Percentiles rank a stretch among this genome's conserved stretches.
These are phyloP conservation scores for Arabis alpina DNA, from an alignment of 345 rosid genomes.

Conservation along the genomic window DNA sequence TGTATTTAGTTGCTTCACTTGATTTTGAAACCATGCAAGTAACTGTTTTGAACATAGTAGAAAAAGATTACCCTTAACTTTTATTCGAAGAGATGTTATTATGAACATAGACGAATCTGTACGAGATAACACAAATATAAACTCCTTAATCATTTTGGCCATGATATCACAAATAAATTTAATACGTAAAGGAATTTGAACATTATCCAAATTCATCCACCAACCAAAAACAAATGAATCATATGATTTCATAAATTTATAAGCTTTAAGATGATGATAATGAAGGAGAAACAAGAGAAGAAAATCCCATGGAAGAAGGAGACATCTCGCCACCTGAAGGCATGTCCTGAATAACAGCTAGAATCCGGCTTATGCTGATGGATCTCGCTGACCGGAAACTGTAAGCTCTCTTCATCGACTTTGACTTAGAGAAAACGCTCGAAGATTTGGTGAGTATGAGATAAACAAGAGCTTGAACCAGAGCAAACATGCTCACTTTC, in stretches of 20 bases:
- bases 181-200: conserved; percentile 11
- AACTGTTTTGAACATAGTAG: background rate
- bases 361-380: conserved; percentile 50
- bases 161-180: conserved; percentile 1
- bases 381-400: conserved; percentile 63
- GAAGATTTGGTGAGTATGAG: conserved; percentile 66
- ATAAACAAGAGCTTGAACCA: conserved; percentile 68
- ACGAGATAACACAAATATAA: background rate
- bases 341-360: conserved; percentile 51
- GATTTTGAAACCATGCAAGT: conserved; percentile 5
- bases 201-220: conserved; percentile 9
- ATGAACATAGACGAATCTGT: too few species aligned
- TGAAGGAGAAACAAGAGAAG: conserved; percentile 10
- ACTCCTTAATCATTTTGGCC: background rate
- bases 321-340: conserved; percentile 50
- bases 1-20: background rate
- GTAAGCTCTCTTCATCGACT: conserved; percentile 33
- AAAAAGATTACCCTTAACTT: background rate
- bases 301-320: conserved; percentile 37
- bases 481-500: conserved; percentile 51
- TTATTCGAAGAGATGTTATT: background rate
- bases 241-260: background rate
- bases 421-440: conserved; percentile 54
- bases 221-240: background rate
- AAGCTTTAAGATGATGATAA: conserved; percentile 1